These are phyloP conservation scores for Jaminaea rosea DNA, from an alignment of 1,284 basidiomycete genomes.

Conservation along the genomic window DNA sequence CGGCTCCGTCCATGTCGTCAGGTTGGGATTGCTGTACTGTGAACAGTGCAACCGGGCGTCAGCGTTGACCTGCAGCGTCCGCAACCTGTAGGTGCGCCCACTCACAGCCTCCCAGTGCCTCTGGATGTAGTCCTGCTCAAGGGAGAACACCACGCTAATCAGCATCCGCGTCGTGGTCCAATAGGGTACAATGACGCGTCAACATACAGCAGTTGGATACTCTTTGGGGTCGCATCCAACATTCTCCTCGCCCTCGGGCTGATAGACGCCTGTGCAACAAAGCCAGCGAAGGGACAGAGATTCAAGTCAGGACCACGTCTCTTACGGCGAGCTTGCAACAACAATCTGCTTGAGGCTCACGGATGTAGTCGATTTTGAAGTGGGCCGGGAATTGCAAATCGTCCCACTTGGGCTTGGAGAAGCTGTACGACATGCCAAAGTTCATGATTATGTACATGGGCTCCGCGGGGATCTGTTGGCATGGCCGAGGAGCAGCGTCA, in stretches of 20 bases:
- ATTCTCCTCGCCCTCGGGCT: conserved; percentile 31
- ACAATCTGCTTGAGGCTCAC: too few species aligned
- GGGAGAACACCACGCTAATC: conserved; percentile 6
- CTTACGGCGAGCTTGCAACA: too few species aligned
- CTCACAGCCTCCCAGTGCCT: conserved; percentile 31
- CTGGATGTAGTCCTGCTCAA: conserved; percentile 41
- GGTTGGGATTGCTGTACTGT: conserved; percentile 40
- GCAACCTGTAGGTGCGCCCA: too few species aligned
- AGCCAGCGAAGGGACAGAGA: too few species aligned
- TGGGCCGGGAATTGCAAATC: conserved; percentile 15
- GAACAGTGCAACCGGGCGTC: too few species aligned
- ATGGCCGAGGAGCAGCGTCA: not conserved
- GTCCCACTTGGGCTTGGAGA: conserved; percentile 19
- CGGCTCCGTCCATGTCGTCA: conserved; percentile 44
- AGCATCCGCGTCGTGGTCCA: not conserved
- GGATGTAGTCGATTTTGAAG: conserved; percentile 28
- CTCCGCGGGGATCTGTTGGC: conserved; percentile 61
- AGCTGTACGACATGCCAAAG: conserved; percentile 26
- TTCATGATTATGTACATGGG: conserved; percentile 38
- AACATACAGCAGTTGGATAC: not conserved
- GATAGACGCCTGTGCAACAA: too few species aligned
- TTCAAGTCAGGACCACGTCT: too few species aligned
- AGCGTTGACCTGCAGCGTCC: too few species aligned
- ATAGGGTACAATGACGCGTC: not conserved
- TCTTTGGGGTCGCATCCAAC: conserved; percentile 49